phyloP scores from a whole-genome alignment of 2,329 filamentous ascomycete genomes.

The Neodidymelliopsis sp. region DNA sequence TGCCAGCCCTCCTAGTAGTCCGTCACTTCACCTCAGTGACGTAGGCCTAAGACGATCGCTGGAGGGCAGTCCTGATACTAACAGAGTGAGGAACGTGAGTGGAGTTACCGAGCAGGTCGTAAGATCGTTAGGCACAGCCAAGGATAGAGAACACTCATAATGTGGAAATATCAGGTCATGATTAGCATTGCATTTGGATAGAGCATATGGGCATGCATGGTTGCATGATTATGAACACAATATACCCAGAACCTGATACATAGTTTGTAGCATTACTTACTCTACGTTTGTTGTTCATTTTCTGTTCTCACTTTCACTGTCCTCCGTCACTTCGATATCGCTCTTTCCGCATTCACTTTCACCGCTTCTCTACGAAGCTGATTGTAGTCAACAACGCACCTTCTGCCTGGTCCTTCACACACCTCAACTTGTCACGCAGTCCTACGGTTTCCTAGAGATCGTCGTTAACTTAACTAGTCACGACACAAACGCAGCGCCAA shows the following conservation, averaged over 20 bases:
- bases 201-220: conserved; percentile 12
- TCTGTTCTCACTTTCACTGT: not conserved
- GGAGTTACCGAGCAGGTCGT: conserved; percentile 46
- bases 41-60: conserved; percentile 44
- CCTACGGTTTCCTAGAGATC: not conserved
- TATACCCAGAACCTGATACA: conserved; percentile 24
- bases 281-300: not conserved
- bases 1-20: conserved; percentile 30
- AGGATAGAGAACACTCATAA: conserved; percentile 21
- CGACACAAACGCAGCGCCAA: conserved; percentile 6
- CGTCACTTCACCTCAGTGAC: conserved; percentile 34
- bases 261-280: conserved; percentile 11
- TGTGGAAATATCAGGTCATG: not conserved
- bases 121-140: conserved; percentile 33
- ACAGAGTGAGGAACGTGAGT: conserved; percentile 21
- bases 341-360: conserved; percentile 13
- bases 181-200: conserved; percentile 11
- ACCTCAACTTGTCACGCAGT: not conserved
- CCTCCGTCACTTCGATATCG: not conserved
- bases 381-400: not conserved
- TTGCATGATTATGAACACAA: conserved; percentile 4
- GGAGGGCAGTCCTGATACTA: conserved; percentile 29
- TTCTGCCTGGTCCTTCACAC: not conserved
- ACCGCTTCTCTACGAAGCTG: not conserved
- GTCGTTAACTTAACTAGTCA: not conserved